Base-by-base conservation (phyloP, 2,329 filamentous ascomycete genomes). In the Claviceps quebecensis region DNA sequence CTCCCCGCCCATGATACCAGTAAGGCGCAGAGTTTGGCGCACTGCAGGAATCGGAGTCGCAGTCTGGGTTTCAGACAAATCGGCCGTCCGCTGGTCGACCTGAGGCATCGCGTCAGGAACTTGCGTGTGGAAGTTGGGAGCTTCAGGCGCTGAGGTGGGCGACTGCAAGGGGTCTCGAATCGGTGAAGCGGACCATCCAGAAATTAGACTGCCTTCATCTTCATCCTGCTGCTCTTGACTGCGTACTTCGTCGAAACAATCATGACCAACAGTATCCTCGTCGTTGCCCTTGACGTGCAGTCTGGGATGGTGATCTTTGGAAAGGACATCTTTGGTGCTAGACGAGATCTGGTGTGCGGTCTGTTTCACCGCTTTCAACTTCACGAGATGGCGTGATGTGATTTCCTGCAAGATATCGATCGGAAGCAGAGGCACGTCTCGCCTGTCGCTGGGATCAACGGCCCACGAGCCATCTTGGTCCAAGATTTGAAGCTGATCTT, bases 401-500 rank as follows among this genome's bases (percentile, higher is more conserved):
- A 67, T 50, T 2, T 59, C 59, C 39, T 69, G 55, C 17, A 72
- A 50, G 9, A 71, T 64, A 40, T 65, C 58, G 2, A 54, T 52
- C 1, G 71, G 71, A 11, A 72, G 56, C 45, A 68, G 66, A 43
- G 56, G 55, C 3, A 58, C 36, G 2, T 59, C 61, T 9, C 61
- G 58, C 17, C 57, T 55, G 8, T 53, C 54, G 14, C 56, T 60
- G 5, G 60, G 47, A 39, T 60, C 56, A 3, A 61, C 55, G 3
- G 61, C 62, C 71, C 71, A 74, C 1, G 70, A 63, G 49, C 64
- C 60, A 3, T 60, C 48, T 0, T 56, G 52, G 2, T 67, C 62
- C 1, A 74, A 59, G 2, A 74, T 57, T 4, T 50, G 49, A 26
- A 60, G 60, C 55, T 75, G 73, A 41, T 71, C 65, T 16, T 59